Conservation (phyloP, 192 early-diverging fungal genomes). For the Physocladia obscura region DNA sequence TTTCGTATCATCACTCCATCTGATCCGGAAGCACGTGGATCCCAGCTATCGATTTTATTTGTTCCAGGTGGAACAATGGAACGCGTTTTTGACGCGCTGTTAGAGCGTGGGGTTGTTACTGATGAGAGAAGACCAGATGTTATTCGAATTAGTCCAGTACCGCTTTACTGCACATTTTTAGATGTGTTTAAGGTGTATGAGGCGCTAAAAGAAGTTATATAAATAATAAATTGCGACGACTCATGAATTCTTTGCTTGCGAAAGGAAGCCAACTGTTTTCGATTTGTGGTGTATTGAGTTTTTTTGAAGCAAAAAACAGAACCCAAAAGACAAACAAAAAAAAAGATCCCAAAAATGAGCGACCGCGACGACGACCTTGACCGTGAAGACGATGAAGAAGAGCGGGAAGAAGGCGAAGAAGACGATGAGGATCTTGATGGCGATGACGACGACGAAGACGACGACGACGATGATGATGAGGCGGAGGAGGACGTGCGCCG, state of each 20-base stretch:
- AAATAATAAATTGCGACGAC: neutral
- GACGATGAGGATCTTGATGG: conserved; percentile 25
- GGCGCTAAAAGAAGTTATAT: conserved; percentile 46
- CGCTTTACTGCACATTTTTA: conserved; percentile 84
- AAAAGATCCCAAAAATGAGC: neutral
- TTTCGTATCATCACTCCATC: conserved; percentile 78
- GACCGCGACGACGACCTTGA: conserved; percentile 17
- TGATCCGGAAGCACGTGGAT: conserved; percentile 74
- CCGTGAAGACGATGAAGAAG: conserved; percentile 9
- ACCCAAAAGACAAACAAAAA: neutral
- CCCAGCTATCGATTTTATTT: conserved; percentile 80
- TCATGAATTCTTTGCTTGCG: no score
- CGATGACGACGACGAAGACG: conserved; percentile 23
- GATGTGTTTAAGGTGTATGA: conserved; percentile 74
- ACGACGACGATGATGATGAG: conserved; percentile 17
- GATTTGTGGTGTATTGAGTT: neutral
- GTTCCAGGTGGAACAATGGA: conserved; percentile 58
- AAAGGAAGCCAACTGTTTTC: neutral
- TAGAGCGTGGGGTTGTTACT: conserved; percentile 66
- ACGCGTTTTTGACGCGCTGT: conserved; percentile 65
- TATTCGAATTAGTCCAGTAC: conserved; percentile 85
- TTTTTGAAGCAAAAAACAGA: neutral
- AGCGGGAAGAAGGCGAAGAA: neutral
- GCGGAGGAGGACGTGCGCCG: neutral
- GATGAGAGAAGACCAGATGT: conserved; percentile 91